Evolutionary conservation across 805 yeast species (phyloP).

Genomic region (Yamadazyma laniorum): DNA sequence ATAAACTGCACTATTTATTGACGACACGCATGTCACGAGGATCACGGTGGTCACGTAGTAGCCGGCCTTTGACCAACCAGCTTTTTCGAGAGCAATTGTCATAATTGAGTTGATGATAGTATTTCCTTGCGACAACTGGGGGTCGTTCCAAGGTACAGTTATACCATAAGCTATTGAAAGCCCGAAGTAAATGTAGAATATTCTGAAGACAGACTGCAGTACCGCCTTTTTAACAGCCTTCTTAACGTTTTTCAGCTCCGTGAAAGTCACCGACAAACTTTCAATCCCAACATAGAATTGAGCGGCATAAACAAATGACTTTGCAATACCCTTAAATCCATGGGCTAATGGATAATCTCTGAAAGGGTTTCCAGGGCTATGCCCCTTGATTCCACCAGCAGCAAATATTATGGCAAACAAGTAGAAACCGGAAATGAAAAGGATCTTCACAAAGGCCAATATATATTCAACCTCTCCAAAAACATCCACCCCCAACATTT

Average conservation of each 20-base stretch:
- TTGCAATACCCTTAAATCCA: slow-evolving; percentile 32
- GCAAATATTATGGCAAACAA: slow-evolving; percentile 21
- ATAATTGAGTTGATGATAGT: slow-evolving; percentile 33
- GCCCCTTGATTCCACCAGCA: slow-evolving; percentile 25
- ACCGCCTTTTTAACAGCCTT: slow-evolving; percentile 29
- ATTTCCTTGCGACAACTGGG: slow-evolving; percentile 18
- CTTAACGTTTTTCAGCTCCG: slow-evolving; percentile 35
- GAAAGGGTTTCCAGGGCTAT: slow-evolving; percentile 26
- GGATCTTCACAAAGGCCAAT: slow-evolving; percentile 23
- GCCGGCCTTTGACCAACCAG: slow-evolving; percentile 34
- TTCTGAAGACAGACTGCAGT: slow-evolving; percentile 29
- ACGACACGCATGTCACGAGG: slow-evolving; percentile 40
- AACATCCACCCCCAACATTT: slow-evolving; percentile 37
- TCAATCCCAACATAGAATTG: slow-evolving; percentile 35
- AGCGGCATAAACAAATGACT: slow-evolving; percentile 49
- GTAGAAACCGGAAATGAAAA: slow-evolving; percentile 21
- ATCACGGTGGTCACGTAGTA: slow-evolving; percentile 38
- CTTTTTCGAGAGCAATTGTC: slow-evolving; percentile 35
- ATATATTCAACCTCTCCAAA: slow-evolving; percentile 31
- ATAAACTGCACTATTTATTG: slow-evolving; percentile 32
- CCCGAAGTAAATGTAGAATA: slow-evolving; percentile 28
- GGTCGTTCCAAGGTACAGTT: slow-evolving; percentile 33
- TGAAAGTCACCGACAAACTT: slow-evolving; percentile 23
- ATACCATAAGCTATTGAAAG: slow-evolving; percentile 30
- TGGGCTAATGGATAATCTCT: slow-evolving; percentile 26